Evolutionary conservation across 73 alveolate species (phyloP).

Genomic region (Tetrahymena borealis): DNA sequence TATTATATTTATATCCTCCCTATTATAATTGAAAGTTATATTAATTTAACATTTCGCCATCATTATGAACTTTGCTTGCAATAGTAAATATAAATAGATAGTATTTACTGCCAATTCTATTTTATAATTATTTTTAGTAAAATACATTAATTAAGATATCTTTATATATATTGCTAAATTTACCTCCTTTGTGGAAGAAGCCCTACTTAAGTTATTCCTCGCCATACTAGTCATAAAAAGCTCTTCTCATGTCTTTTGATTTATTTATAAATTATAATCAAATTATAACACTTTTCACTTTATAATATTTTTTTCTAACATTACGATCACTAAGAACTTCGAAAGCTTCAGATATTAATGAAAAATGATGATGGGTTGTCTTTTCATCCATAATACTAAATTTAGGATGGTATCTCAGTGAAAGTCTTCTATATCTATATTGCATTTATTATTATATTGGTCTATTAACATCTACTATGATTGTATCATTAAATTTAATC

Average conservation of each 20-base stretch:
- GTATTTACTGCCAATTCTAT: background rate
- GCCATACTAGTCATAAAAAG: slow-evolving; percentile 83
- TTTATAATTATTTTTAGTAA: background rate
- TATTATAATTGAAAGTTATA: slow-evolving; percentile 19
- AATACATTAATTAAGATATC: too few species aligned
- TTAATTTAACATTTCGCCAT: too few species aligned
- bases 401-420: slow-evolving; percentile 84
- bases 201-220: slow-evolving; percentile 88
- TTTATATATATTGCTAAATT: too few species aligned
- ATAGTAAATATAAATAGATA: background rate
- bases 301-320: too few species aligned
- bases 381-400: slow-evolving; percentile 63
- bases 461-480: too few species aligned
- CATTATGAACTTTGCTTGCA: too few species aligned
- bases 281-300: background rate
- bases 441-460: too few species aligned
- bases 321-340: slow-evolving; percentile 81
- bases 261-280: background rate
- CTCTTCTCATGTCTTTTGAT: slow-evolving; percentile 43
- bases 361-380: slow-evolving; percentile 64
- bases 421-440: slow-evolving; percentile 49
- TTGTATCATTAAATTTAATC: too few species aligned
- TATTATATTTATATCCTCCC: slow-evolving; percentile 88
- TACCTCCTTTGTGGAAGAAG: slow-evolving; percentile 55
- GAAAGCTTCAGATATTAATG: slow-evolving; percentile 86